Evolutionary conservation across 148 eudicot species (phyloP), one percentile per base, ranked within the genome.

Genomic region (Persicaria maculosa): DNA sequence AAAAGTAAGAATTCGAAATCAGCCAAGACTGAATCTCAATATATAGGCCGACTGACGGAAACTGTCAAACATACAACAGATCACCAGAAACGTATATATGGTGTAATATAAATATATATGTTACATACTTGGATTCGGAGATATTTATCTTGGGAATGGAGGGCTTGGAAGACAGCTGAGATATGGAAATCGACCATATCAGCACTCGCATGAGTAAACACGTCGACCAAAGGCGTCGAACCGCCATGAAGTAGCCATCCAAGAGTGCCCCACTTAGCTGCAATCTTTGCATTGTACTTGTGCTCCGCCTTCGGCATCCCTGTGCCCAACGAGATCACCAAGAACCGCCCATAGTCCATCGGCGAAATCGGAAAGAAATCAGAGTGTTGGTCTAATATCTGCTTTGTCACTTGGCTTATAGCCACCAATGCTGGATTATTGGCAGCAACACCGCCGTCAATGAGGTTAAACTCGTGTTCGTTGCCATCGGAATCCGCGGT

Each of bases 371-470:
- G 78, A 62, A 50, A 75, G 71, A 82, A 86, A 62, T 84, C 85
- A 0, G 78, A 73, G 53, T 59, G 82, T 19, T 78, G 81, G 1
- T 71, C 36, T 15, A 59, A 50, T 15, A 82, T 80, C 62, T 84
- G 80, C 20, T 82, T 84, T 3, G 82, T 82, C 22, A 86, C 83
- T 77, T 84, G 82, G 62, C 58, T 83, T 8, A 87, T 81, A 0
- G 84, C 85, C 44, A 82, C 65, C 48, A 83, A 57, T 7, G 75
- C 22, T 72, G 87, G 89, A 75, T 86, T 84, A 46, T 82, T 84
- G 10, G 87, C 87, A 2, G 85, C 87, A n/a, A 86, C 79, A 22
- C 87, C 89, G 25, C 89, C 89, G 75, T 86, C 89, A 59, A 82
- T 74, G 46, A 84, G 83, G 53, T 84, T 44, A 57, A 86, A 85